A percentile compares a stretch with the other conserved stretches of the same genome.
These are phyloP conservation scores for Rhizophagus sp. DNA, from an alignment of 192 early-diverging fungal species.

Conservation along the genomic window DNA sequence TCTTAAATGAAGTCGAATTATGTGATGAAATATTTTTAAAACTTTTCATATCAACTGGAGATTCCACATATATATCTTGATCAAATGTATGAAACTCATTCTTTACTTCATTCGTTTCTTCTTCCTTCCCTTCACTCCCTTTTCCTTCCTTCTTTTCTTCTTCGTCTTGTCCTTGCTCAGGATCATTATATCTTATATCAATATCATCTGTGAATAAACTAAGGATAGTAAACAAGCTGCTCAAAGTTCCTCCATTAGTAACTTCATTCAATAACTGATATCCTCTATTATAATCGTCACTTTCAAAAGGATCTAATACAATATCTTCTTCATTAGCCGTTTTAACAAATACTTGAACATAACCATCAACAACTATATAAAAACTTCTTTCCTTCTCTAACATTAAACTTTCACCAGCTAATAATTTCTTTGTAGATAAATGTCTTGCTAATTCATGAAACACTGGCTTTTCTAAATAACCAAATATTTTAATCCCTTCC, in stretches of 20 bases:
- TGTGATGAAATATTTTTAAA: neutral
- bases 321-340: conserved; percentile 42
- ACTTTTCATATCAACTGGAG: neutral
- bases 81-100: neutral
- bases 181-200: conserved; percentile 52
- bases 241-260: conserved; percentile 85
- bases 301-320: conserved; percentile 39
- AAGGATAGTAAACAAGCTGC: conserved; percentile 91
- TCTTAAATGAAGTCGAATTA: neutral
- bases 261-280: conserved; percentile 86
- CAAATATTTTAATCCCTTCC: conserved; percentile 91
- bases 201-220: conserved; percentile 84
- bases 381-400: conserved; percentile 80
- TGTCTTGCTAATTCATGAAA: conserved; percentile 94
- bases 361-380: conserved; percentile 95
- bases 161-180: conserved; percentile 38
- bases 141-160: conserved; percentile 27
- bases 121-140: neutral
- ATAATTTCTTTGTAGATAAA: conserved; percentile 73
- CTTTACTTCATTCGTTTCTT: neutral
- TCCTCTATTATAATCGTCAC: conserved; percentile 44
- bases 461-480: conserved; percentile 93
- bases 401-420: conserved; percentile 78
- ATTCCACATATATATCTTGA: neutral
- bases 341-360: conserved; percentile 88